Percentiles rank a stretch among this genome's conserved stretches.
Evolutionary conservation across 306 rosid genomes (phyloP).

Genomic region (Rosa lucieae): DNA sequence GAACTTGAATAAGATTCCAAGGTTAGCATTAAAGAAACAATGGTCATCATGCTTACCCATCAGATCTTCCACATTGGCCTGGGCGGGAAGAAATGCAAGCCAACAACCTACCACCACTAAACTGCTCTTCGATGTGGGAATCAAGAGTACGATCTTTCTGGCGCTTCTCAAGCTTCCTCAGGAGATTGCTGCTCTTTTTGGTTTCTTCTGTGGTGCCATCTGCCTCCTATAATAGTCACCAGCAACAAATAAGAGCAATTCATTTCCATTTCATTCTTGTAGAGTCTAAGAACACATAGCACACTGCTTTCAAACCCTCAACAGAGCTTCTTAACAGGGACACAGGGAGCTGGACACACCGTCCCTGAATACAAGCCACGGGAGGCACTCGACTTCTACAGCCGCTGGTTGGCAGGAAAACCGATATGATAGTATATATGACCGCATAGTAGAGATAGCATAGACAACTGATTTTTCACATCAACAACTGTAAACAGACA

Average conservation of each 20-base stretch:
- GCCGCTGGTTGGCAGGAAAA: constrained; percentile 58
- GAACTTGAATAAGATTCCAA: not conserved
- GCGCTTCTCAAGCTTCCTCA: constrained; percentile 45
- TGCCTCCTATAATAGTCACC: constrained; percentile 24
- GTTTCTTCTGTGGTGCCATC: constrained; percentile 38
- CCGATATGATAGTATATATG: constrained; percentile 21
- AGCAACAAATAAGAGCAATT: not conserved
- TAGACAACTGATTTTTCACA: not conserved
- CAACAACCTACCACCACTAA: constrained; percentile 39
- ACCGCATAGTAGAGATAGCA: not conserved
- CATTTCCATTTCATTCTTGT: not conserved
- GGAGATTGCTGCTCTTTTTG: constrained; percentile 37
- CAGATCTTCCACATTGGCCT: constrained; percentile 48
- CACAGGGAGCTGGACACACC: constrained; percentile 75
- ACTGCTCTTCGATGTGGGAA: constrained; percentile 42
- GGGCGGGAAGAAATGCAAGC: constrained; percentile 46
- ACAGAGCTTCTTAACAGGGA: too few relatives aligned
- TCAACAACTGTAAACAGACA: not conserved
- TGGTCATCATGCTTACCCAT: constrained; percentile 29
- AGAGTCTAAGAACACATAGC: not conserved
- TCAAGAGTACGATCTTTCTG: constrained; percentile 37
- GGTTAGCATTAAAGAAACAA: not conserved
- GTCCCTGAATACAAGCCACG: constrained; percentile 75
- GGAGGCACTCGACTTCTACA: constrained; percentile 67
- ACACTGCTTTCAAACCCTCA: not conserved